Percentiles rank a stretch among this genome's conserved stretches.
These are phyloP conservation scores for Tetrapyrgos nigripes DNA, from an alignment of 1,284 basidiomycete species.

Conservation along the genomic window DNA sequence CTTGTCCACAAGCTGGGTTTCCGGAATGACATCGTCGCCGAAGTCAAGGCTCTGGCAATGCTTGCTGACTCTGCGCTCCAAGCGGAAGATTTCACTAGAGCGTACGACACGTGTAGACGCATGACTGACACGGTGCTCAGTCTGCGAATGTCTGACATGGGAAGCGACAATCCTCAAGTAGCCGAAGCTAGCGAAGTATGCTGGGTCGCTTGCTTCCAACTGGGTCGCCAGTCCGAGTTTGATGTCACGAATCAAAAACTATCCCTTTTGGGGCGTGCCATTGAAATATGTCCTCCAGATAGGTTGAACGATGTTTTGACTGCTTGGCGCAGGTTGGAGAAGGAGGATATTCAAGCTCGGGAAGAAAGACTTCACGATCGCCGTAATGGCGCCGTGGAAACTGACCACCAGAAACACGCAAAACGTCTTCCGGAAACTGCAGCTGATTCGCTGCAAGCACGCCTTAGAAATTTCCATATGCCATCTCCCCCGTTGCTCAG, in stretches of 20 bases:
- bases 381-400: conserved; percentile 29
- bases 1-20: conserved; percentile 89
- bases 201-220: conserved; percentile 87
- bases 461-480: conserved; percentile 68
- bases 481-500: conserved; percentile 67
- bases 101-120: conserved; percentile 72
- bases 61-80: conserved; percentile 84
- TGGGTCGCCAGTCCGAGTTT: conserved; percentile 83
- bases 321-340: conserved; percentile 75
- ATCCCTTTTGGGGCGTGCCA: conserved; percentile 78
- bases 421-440: conserved; percentile 31
- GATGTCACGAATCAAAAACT: conserved; percentile 71
- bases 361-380: conserved; percentile 45
- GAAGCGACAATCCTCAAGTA: conserved; percentile 50
- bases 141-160: conserved; percentile 45
- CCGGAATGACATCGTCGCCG: conserved; percentile 68
- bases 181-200: conserved; percentile 79
- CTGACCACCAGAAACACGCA: conserved; percentile 28
- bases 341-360: conserved; percentile 62
- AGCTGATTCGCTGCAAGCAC: conserved; percentile 60
- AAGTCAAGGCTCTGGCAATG: conserved; percentile 87
- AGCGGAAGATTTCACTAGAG: conserved; percentile 77
- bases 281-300: conserved; percentile 88
- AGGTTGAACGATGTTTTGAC: conserved; percentile 75
- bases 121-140: conserved; percentile 73